Evolutionary conservation across 208 protist genomes (phyloP).

Genomic region (Crithidia thermophila): DNA sequence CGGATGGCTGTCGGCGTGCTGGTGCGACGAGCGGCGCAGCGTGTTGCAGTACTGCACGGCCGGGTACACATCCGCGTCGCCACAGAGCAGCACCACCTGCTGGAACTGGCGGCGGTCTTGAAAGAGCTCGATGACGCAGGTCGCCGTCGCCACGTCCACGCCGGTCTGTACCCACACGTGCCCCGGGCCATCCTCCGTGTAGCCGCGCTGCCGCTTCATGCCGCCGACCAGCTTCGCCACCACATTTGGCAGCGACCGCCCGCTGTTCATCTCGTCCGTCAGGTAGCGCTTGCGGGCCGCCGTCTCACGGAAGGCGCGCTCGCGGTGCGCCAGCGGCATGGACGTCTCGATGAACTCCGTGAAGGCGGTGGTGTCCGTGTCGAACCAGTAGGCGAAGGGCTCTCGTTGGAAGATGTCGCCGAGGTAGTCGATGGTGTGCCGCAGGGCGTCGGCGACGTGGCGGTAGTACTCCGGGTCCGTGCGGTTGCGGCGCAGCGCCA

Average conservation of each 20-base stretch:
- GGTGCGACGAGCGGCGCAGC: conserved; percentile 42
- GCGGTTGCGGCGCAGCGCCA: conserved; percentile 35
- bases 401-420: conserved; percentile 79
- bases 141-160: conserved; percentile 84
- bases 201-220: conserved; percentile 80
- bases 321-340: conserved; percentile 69
- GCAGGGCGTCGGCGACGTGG: conserved; percentile 49
- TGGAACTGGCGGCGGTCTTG: conserved; percentile 63
- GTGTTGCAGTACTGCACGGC: conserved; percentile 82
- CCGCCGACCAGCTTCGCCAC: conserved; percentile 78
- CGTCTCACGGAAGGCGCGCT: conserved; percentile 56
- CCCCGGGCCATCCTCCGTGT: conserved; percentile 71
- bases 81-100: conserved; percentile 86
- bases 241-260: conserved; percentile 67
- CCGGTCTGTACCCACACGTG: conserved; percentile 87
- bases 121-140: conserved; percentile 79
- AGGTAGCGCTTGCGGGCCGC: conserved; percentile 60
- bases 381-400: conserved; percentile 86
- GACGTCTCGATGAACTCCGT: conserved; percentile 78
- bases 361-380: conserved; percentile 79
- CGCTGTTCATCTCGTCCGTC: conserved; percentile 85
- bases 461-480: conserved; percentile 59
- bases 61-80: conserved; percentile 79
- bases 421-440: conserved; percentile 73
- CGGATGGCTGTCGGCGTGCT: conserved; percentile 41